Evolutionary conservation across 805 yeast species (phyloP), one percentile per base, ranked within the genome.

Genomic region (Schizosaccharomyces octosporus): DNA sequence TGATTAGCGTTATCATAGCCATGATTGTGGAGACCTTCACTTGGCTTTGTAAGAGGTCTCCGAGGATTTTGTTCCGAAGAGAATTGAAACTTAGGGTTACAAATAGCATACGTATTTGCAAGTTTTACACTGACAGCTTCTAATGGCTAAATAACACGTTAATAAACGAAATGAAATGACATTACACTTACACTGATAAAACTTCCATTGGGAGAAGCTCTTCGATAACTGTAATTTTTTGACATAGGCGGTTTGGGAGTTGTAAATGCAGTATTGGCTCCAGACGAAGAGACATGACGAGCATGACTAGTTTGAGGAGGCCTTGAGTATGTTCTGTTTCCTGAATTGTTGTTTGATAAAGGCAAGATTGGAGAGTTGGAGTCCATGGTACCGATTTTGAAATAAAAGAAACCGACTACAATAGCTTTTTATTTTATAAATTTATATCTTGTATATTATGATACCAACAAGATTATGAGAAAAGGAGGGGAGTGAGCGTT

Each of bases 31-130:
- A 78, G 79, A 0, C 90, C 93, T 67, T 87, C 94, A 69, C 82
- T 81, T 2, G 97, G 97, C 69, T 93, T 90, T 0, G 98, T 94
- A 55, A 93, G 74, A 2, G 88, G 96, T 62, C 98, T 75, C 64
- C 87, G 81, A 2, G 98, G 99, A 69, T 93, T 93, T 63, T 87
- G 82, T 2, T 87, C 78, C 19, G 87, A 80, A 65, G 84, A 83
- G 71, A 93, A 93, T 64, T 82, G 82, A 72, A 87, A 93, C 43
- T 76, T 78, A 0, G 97, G 87, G 63, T 87, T 85, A 72, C 97
- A 90, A 62, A 90, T 78, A 9, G 85, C 75, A 70, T 85, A 93
- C 0, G 96, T 84, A 24, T 88, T 81, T 1, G 90, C 78, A 60
- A 93, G 73, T 59, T 85, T 81, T 3, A 82, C 78, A 0, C 96